Conservation (phyloP, 2,329 filamentous ascomycete genomes). For the Aureobasidium sp. region DNA sequence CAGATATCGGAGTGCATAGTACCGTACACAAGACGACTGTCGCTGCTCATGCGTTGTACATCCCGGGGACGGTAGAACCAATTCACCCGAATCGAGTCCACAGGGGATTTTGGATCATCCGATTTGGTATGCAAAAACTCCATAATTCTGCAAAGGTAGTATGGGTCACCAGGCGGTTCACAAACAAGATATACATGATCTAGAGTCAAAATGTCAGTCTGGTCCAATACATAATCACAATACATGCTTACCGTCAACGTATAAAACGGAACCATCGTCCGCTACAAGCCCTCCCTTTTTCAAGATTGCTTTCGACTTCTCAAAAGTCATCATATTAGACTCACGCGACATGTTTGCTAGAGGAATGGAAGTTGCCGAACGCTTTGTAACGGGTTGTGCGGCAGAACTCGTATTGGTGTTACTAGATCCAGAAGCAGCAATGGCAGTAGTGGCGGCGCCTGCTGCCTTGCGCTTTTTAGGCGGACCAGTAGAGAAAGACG, state of each 20-base stretch:
- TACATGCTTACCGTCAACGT: constrained; percentile 72
- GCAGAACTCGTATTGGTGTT: constrained; percentile 20
- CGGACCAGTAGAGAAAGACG: constrained; percentile 49
- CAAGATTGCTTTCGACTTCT: constrained; percentile 59
- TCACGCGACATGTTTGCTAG: constrained; percentile 46
- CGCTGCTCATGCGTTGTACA: constrained; percentile 83
- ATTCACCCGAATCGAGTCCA: constrained; percentile 88
- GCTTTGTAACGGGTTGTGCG: constrained; percentile 21
- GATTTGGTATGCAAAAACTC: constrained; percentile 81
- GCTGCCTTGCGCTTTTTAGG: constrained; percentile 84
- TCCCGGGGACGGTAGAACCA: constrained; percentile 98
- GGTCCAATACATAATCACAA: neutral
- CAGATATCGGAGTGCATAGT: constrained; percentile 99
- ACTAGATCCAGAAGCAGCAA: constrained; percentile 22
- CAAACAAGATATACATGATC: constrained; percentile 93
- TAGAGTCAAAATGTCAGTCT: constrained; percentile 38
- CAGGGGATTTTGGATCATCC: constrained; percentile 60
- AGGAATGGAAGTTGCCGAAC: constrained; percentile 32
- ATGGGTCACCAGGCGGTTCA: constrained; percentile 94
- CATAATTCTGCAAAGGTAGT: constrained; percentile 97
- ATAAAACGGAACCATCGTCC: constrained; percentile 80
- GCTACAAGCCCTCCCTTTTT: constrained; percentile 74
- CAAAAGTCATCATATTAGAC: constrained; percentile 86
- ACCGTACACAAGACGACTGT: constrained; percentile 85
- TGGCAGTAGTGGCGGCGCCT: constrained; percentile 25